Base-by-base conservation (phyloP, 2,329 filamentous ascomycete species). In the Harringtonia lauricola region DNA sequence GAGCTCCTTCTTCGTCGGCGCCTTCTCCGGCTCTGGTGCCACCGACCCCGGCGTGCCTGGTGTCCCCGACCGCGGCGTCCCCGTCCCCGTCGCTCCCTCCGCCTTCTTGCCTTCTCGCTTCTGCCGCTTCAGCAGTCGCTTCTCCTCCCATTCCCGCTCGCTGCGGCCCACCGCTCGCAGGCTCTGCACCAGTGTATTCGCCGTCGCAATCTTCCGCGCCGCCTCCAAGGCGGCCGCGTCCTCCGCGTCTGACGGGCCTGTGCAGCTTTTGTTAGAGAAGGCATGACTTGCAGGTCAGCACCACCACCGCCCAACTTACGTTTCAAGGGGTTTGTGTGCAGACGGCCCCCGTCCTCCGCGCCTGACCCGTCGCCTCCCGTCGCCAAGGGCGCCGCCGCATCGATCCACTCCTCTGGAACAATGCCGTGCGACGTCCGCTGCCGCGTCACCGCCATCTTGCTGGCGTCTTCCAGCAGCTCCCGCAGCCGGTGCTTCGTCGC, bases 1-100 rank as follows among this genome's bases (percentile, higher is more conserved):
- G 48, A 70, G 72, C 59, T 95, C 88, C 65, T 95, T 95, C 70
- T 95, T 95, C 5, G 83, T 84, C 41, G 86, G 72, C 4, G 79
- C 72, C 60, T 88, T 90, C 51, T 76, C 71, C 1, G 67, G 59
- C 43, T 83, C 81, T 1, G 80, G 74, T 1, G 81, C 77, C 35
- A 76, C 70, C 2, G 76, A 68, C 7, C 76, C 77, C 3, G 81
- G 76, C 1, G 77, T 81, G 3, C 72, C 72, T 12, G 76, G 70
- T 15, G 76, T 76, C 13, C 71, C 66, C 21, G 76, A n/a, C 28
- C 41, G 28, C 13, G 41, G 28, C 21, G 29, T 39, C 15, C 15
- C 14, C 17, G 36, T 34, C 21, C 26, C 19, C 8, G 64, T 60
- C 41, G 66, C 63, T 35, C 63, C 63, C 46, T 74, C 76, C 18